Evolutionary conservation across 345 rosid species (phyloP).

Genomic region (Streptanthus diversifolius): DNA sequence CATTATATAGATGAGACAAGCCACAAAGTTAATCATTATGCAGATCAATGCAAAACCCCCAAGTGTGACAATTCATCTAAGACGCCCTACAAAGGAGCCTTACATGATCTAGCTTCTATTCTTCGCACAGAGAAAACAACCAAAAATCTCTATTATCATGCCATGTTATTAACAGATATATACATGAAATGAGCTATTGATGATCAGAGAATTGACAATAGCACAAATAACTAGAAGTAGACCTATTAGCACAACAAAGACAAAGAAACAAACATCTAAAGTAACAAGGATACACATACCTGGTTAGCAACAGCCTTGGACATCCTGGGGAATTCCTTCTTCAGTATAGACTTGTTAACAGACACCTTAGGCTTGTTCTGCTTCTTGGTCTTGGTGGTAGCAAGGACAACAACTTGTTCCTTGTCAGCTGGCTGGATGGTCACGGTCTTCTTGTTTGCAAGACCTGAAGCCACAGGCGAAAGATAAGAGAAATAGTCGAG

Average conservation of each 20-base stretch:
- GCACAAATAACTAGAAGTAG: neutral
- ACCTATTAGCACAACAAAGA: neutral
- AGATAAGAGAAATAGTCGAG: neutral
- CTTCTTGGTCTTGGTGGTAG: conserved; percentile 78
- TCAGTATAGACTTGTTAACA: conserved; percentile 62
- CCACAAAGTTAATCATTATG: no score
- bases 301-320: conserved; percentile 70
- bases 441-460: conserved; percentile 85
- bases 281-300: conserved; percentile 23
- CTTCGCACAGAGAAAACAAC: neutral
- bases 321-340: conserved; percentile 74
- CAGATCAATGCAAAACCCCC: neutral
- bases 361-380: conserved; percentile 67
- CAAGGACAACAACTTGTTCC: conserved; percentile 62
- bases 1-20: neutral
- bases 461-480: conserved; percentile 37
- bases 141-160: neutral
- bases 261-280: neutral
- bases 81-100: neutral
- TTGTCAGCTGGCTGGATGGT: conserved; percentile 61
- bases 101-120: neutral
- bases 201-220: neutral
- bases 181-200: neutral
- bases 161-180: neutral
- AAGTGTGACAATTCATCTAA: neutral